Evolutionary conservation across 441 rosid species (phyloP), one percentile per base, ranked within the genome.

Genomic region (Iberis amara): DNA sequence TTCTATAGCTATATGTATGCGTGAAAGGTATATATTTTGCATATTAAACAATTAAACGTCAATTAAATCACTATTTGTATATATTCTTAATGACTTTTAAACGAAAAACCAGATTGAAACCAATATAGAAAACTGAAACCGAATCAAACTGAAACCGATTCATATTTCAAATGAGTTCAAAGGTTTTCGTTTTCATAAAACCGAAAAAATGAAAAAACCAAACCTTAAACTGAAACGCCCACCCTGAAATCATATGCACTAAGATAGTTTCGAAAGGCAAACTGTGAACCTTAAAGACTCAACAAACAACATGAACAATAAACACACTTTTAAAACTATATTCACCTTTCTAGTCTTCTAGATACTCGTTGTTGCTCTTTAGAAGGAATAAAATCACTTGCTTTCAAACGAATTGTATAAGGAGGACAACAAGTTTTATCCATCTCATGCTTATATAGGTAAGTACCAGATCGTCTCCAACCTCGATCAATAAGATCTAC

Each of bases 401-500:
- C 91, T 67, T 65, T 83, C 56, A 94, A 59, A 24, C 97, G 97
- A 38, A 89, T 81, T 0, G 96, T 81, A 68, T 89, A 92, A 54
- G 97, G 67, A 27, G 99, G 96, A 68, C 97, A 92, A 38, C 99
- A 92, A 0, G 97, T 92, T 74, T 57, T 82, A 68, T 80, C 83
- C 97, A 89, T 92, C 67, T 89, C 92, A 52, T 88, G 96, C 62
- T 86, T 85, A 72, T 86, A 89, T 35, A 89, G 85, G 55, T 81
- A 82, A 70, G 73, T 76, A 35, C 99, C 96, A n/a, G 89, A 80
- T 69, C 96, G 74, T 69, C 94, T 81, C 96, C 99, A 89, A 26
- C 99, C 99, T 28, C 81, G 76, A 59, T 92, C 97, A 65, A 92
- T 92, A 69, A 86, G 96, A 53, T 79, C 99, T 92, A 56, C 26